Evolutionary conservation across 2,329 filamentous ascomycete genomes (phyloP).

Genomic region (Penicillium sp.): DNA sequence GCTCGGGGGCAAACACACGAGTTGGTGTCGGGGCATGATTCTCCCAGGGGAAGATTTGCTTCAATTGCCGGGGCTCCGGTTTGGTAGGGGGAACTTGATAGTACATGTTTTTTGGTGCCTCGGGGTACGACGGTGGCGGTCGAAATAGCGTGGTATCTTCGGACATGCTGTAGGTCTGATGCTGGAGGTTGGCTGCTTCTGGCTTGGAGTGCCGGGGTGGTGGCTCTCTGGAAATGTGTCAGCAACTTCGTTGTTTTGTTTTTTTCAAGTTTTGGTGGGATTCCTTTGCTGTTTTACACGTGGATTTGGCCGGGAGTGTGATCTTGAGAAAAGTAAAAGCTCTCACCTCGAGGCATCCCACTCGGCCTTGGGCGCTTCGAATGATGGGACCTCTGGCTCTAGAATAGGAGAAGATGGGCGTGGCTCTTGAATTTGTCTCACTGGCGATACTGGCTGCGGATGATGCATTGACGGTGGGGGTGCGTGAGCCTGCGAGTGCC

Average conservation of each 20-base stretch:
- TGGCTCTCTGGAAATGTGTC: conserved; percentile 46
- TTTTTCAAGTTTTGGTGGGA: no score
- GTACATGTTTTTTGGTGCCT: conserved; percentile 81
- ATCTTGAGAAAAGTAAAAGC: not conserved
- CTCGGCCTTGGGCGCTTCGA: conserved; percentile 53
- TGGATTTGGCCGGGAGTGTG: no score
- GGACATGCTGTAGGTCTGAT: conserved; percentile 76
- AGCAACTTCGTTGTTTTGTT: conserved; percentile 8
- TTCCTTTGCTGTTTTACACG: no score
- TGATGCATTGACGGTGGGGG: conserved; percentile 19
- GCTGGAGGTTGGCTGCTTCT: conserved; percentile 79
- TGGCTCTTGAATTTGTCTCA: conserved; percentile 36
- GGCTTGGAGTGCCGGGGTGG: conserved; percentile 64
- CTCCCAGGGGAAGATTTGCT: conserved; percentile 90
- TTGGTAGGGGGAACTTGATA: conserved; percentile 64
- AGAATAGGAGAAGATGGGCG: conserved; percentile 28
- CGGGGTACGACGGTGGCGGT: conserved; percentile 69
- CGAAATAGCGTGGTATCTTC: conserved; percentile 68
- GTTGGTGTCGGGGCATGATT: conserved; percentile 55
- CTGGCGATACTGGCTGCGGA: conserved; percentile 35
- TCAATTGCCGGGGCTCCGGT: conserved; percentile 54
- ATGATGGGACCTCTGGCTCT: conserved; percentile 36
- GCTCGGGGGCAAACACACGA: conserved; percentile 40
- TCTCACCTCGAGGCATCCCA: conserved; percentile 59
- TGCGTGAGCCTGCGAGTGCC: conserved; percentile 1